Conservation (phyloP, 2,329 filamentous ascomycete genomes). For the Penicillium sp. region DNA sequence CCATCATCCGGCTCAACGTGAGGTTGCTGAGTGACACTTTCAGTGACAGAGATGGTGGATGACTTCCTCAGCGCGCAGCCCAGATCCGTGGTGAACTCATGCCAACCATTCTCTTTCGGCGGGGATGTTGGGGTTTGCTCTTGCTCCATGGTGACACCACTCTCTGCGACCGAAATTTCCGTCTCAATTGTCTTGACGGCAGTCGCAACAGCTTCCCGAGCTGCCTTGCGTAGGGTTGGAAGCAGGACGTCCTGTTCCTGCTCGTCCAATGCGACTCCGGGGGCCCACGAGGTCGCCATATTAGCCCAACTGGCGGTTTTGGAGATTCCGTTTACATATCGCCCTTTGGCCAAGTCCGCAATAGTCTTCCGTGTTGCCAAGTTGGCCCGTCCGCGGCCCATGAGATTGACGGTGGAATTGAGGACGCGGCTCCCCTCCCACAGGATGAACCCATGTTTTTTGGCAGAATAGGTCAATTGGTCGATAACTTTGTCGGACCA, state of each 20-base stretch:
- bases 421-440: constrained; percentile 48
- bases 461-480: constrained; percentile 40
- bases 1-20: constrained; percentile 27
- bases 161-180: constrained; percentile 43
- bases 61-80: constrained; percentile 38
- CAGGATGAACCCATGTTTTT: constrained; percentile 42
- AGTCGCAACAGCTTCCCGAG: constrained; percentile 45
- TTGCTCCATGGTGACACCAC: constrained; percentile 19
- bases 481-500: constrained; percentile 61
- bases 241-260: constrained; percentile 48
- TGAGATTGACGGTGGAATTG: constrained; percentile 40
- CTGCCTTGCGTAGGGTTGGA: constrained; percentile 47
- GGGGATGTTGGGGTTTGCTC: constrained; percentile 13
- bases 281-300: constrained; percentile 45
- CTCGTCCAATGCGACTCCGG: constrained; percentile 38
- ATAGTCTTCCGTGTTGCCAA: constrained; percentile 36
- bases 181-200: constrained; percentile 45
- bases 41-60: constrained; percentile 48
- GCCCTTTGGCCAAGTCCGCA: constrained; percentile 41
- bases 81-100: constrained; percentile 31
- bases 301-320: constrained; percentile 45
- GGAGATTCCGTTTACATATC: constrained; percentile 44
- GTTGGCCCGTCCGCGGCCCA: constrained; percentile 32
- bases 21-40: constrained; percentile 43
- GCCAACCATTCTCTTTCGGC: constrained; percentile 20